Base-by-base conservation (phyloP, 1,284 basidiomycete genomes). In the Cryptococcus sp. region DNA sequence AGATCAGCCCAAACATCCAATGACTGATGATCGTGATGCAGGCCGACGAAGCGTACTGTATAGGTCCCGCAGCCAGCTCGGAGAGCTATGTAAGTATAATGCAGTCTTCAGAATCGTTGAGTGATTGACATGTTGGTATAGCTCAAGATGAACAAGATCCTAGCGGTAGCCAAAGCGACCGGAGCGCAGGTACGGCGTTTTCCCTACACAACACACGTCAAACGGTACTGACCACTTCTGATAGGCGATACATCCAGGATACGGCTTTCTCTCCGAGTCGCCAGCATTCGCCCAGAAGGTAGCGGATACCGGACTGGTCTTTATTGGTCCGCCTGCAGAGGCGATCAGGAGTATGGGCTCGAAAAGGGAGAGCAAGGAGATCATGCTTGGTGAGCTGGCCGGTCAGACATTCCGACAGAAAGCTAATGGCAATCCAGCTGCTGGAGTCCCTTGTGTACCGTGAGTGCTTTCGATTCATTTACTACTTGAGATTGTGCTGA, bases 41-140 rank as follows among this genome's bases (percentile, higher is more conserved):
- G 88, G 93, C 94, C n/a, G 93, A 97, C 72, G 93, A 97, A 73
- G 93, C 93, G 5, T 94, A 91, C 73, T 90, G 89, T 67, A 93
- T 97, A 52, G 93, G 94, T 0, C 91, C 91, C 17, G 90, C 93
- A 1, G 87, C 88, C 0, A 93, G 91, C 0, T 79, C 88, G 0
- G 88, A 95, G 74, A 93, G 91, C 69, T 96, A 97, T 80, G 90
- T 91, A 58, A 74, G 87, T 83, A 0, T 3, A n/a, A n/a, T n/a
- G n/a, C n/a, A n/a, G n/a, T n/a, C n/a, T n/a, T 3, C 17, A 20
- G 6, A 27, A 15, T 27, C 0, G 39, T 23, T 1, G 25, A 23
- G 23, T 16, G 7, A 45, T 58, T 59, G 22, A 60, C 35, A 35
- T 47, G 27, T 54, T 50, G 67, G 38, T 44, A 3, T 64, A 92